Conservation (phyloP, 805 yeast species). For the Metschnikowia matae region DNA sequence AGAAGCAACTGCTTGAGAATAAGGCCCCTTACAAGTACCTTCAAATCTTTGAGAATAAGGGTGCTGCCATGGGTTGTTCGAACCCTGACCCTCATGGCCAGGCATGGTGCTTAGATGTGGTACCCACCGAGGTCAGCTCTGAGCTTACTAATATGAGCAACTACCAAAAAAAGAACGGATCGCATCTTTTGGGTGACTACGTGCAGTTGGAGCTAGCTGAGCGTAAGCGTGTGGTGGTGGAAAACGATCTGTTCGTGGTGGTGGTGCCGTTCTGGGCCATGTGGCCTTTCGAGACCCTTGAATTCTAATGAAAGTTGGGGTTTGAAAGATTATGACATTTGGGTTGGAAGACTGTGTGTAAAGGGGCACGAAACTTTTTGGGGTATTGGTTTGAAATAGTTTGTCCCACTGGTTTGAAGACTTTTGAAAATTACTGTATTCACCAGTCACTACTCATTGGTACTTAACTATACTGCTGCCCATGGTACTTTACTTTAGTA, state of each 20-base stretch:
- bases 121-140: slow-evolving; percentile 63
- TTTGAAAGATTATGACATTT: no score
- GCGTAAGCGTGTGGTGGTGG: slow-evolving; percentile 49
- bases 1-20: slow-evolving; percentile 30
- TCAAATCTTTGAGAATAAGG: slow-evolving; percentile 76
- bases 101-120: slow-evolving; percentile 65
- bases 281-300: slow-evolving; percentile 76
- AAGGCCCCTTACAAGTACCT: slow-evolving; percentile 51
- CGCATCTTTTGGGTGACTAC: slow-evolving; percentile 60
- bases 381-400: no score
- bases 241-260: slow-evolving; percentile 60
- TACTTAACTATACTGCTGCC: no score
- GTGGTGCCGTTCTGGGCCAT: slow-evolving; percentile 80
- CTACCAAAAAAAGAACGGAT: slow-evolving; percentile 38
- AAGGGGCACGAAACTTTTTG: no score
- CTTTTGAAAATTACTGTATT: no score
- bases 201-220: slow-evolving; percentile 51
- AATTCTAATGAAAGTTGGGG: no score
- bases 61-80: slow-evolving; percentile 78
- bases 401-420: no score
- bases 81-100: slow-evolving; percentile 83
- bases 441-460: no score
- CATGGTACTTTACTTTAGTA: no score
- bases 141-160: slow-evolving; percentile 51
- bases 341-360: no score